Conservation (phyloP, 495 filamentous ascomycete genomes). For the Podospora bellae-mahoneyi region DNA sequence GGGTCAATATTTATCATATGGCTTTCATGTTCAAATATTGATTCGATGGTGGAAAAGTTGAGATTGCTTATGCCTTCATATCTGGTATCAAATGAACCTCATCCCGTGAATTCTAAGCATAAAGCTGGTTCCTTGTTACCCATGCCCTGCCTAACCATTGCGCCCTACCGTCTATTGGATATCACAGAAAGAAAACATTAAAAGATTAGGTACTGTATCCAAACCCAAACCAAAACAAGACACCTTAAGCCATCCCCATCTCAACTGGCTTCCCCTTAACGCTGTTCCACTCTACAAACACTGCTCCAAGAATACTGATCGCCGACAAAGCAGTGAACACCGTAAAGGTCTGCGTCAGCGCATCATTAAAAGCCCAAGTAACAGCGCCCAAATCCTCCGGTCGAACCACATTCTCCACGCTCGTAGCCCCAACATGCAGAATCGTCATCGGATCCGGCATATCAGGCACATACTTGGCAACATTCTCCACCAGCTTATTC, state of each 20-base stretch:
- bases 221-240: background rate
- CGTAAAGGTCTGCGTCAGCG: constrained; percentile 65
- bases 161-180: background rate
- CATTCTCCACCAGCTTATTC: constrained; percentile 60
- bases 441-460: constrained; percentile 48
- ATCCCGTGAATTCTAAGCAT: no score
- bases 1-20: no score
- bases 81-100: background rate
- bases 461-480: constrained; percentile 50
- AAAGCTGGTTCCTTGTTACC: no score
- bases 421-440: constrained; percentile 63
- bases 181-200: background rate
- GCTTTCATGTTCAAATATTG: no score
- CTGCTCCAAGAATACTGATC: constrained; percentile 57
- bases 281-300: constrained; percentile 70
- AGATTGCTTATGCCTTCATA: background rate
- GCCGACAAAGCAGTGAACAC: constrained; percentile 63
- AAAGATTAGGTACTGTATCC: background rate
- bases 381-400: constrained; percentile 51
- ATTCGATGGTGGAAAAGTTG: background rate
- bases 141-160: background rate
- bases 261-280: constrained; percentile 84
- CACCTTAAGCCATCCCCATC: constrained; percentile 46
- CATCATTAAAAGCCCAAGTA: constrained; percentile 65
- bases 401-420: constrained; percentile 50